Conservation (phyloP, 768 basidiomycete species). For the Nidularia sp. region DNA sequence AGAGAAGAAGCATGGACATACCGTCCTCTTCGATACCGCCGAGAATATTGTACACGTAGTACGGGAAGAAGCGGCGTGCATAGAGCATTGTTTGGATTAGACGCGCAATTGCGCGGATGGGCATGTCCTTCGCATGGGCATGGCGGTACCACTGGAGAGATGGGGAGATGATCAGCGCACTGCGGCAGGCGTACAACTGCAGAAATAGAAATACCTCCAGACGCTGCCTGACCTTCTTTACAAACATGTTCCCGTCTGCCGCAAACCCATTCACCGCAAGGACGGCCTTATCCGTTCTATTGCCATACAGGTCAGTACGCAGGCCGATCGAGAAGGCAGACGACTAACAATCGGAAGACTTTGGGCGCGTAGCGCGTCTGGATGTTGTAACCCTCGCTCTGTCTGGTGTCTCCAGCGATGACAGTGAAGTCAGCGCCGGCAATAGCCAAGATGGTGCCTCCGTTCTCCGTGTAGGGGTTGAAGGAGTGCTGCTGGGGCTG, state of each 20-base stretch:
- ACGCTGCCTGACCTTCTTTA: conserved; percentile 93
- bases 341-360: conserved; percentile 83
- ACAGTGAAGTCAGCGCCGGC: conserved; percentile 92
- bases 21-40: conserved; percentile 97
- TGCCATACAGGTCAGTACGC: conserved; percentile 6
- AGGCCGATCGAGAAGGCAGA: background rate
- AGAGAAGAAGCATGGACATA: conserved; percentile 32
- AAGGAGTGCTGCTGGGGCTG: conserved; percentile 59
- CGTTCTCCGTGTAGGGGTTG: conserved; percentile 90
- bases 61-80: conserved; percentile 94
- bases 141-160: conserved; percentile 87
- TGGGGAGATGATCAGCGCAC: conserved; percentile 1
- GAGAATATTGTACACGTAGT: conserved; percentile 95
- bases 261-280: conserved; percentile 96
- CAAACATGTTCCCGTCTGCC: conserved; percentile 96
- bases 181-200: background rate
- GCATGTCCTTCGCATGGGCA: conserved; percentile 96
- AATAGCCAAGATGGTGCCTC: conserved; percentile 94
- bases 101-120: conserved; percentile 94
- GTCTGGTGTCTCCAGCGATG: conserved; percentile 94
- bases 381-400: conserved; percentile 96
- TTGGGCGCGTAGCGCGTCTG: conserved; percentile 97
- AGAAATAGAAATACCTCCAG: conserved; percentile 66
- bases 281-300: conserved; percentile 87
- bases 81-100: conserved; percentile 99